Percentiles rank a stretch among this genome's conserved stretches.
Evolutionary conservation across 768 basidiomycete genomes (phyloP).

Genomic region (Termitomyces sp.): DNA sequence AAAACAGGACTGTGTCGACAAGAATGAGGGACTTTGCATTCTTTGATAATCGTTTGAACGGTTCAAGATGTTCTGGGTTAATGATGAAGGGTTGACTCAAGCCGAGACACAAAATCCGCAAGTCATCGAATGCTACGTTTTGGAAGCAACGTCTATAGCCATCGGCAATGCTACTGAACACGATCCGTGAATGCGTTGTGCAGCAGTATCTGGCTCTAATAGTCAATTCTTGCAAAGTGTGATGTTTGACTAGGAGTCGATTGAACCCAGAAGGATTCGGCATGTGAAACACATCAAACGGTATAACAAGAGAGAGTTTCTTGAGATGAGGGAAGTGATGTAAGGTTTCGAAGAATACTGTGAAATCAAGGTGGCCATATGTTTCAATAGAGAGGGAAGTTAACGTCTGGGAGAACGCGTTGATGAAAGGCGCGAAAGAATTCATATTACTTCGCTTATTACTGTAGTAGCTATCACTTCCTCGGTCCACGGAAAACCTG

Average conservation of each 20-base stretch:
- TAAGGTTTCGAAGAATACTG: conserved; percentile 16
- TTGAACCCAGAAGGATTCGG: conserved; percentile 15
- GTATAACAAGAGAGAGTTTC: conserved; percentile 17
- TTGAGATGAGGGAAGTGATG: conserved; percentile 15
- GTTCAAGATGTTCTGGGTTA: conserved; percentile 1
- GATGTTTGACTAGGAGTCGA: conserved; percentile 17
- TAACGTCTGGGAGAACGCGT: background rate
- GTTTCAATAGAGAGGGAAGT: conserved; percentile 19
- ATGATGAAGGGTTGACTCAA: background rate
- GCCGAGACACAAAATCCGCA: background rate
- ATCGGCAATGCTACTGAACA: background rate
- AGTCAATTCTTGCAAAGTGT: conserved; percentile 14
- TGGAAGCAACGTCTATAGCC: conserved; percentile 1
- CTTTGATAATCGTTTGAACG: background rate
- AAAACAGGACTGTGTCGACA: conserved; percentile 15
- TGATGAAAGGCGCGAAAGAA: background rate
- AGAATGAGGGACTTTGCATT: conserved; percentile 19
- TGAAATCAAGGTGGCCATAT: conserved; percentile 17
- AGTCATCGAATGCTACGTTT: conserved; percentile 7
- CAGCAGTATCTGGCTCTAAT: conserved; percentile 21
- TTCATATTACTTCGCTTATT: background rate
- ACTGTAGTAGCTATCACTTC: background rate
- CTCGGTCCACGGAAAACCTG: conserved; percentile 11
- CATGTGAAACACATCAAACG: conserved; percentile 20
- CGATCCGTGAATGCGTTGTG: too few species aligned